phyloP scores from a whole-genome alignment of 805 yeast genomes.

The Suhomyces kilbournensis region DNA sequence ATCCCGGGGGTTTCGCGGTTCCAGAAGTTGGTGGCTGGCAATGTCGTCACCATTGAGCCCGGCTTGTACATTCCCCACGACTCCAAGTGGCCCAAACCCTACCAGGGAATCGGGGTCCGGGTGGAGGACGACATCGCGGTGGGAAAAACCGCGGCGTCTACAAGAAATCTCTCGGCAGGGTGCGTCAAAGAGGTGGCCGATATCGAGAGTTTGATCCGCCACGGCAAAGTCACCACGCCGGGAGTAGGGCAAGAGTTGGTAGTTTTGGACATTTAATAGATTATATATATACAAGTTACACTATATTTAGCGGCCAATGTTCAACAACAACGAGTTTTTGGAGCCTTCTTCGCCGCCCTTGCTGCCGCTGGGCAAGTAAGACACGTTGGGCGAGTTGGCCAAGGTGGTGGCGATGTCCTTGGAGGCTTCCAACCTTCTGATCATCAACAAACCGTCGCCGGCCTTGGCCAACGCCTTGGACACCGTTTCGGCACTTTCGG shows the following conservation, averaged over 20 bases:
- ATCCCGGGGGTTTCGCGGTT: constrained; percentile 61
- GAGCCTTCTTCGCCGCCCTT: constrained; percentile 28
- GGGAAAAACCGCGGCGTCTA: constrained; percentile 54
- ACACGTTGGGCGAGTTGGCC: constrained; percentile 78
- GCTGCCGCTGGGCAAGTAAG: constrained; percentile 72
- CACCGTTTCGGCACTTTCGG: constrained; percentile 94
- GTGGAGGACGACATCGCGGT: constrained; percentile 92
- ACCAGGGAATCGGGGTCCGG: constrained; percentile 87
- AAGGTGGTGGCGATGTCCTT: constrained; percentile 91
- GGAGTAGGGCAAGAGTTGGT: constrained; percentile 34
- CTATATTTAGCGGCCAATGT: constrained; percentile 56
- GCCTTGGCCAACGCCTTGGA: constrained; percentile 90
- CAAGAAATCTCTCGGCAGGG: constrained; percentile 62
- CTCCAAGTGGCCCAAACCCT: constrained; percentile 71
- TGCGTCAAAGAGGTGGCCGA: constrained; percentile 86
- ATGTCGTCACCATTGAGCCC: constrained; percentile 93
- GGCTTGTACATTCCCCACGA: constrained; percentile 85
- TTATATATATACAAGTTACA: constrained; percentile 2
- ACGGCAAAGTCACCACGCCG: constrained; percentile 55
- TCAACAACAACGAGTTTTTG: constrained; percentile 59
- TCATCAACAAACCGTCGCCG: constrained; percentile 92
- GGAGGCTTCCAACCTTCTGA: constrained; percentile 94
- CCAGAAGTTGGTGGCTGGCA: constrained; percentile 56
- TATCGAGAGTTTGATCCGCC: constrained; percentile 63
- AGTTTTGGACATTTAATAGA: constrained; percentile 10